These are phyloP conservation scores for Turritis glabra DNA, from an alignment of 345 rosid species.

Conservation along the genomic window DNA sequence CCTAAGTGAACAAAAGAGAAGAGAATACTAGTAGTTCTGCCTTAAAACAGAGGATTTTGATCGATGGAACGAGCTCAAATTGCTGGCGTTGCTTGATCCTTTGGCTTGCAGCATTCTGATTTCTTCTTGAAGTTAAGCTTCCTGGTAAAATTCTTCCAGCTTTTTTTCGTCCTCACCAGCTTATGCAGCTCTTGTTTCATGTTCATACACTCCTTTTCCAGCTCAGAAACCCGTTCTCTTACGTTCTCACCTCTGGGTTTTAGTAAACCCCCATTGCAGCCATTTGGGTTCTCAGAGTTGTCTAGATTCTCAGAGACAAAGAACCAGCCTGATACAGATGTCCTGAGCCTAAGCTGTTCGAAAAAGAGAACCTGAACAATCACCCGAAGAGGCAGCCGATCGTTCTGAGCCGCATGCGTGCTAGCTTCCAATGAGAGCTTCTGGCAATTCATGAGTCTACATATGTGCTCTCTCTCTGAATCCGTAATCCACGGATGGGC, in stretches of 20 bases:
- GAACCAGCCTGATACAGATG: conserved; percentile 75
- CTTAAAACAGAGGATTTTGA: conserved; percentile 6
- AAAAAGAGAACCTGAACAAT: conserved; percentile 79
- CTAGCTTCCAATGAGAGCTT: conserved; percentile 84
- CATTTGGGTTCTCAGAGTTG: conserved; percentile 46
- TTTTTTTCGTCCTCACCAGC: conserved; percentile 51
- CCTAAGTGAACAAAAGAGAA: conserved; percentile 9
- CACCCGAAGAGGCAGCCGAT: conserved; percentile 76
- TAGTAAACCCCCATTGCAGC: conserved; percentile 29
- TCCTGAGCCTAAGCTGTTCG: conserved; percentile 73
- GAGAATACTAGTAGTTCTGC: not conserved
- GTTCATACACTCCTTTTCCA: conserved; percentile 65
- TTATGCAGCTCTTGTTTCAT: conserved; percentile 72
- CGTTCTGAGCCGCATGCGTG: conserved; percentile 87
- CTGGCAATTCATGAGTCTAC: conserved; percentile 82
- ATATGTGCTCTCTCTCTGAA: conserved; percentile 69
- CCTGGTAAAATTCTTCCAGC: conserved; percentile 61
- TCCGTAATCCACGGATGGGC: conserved; percentile 84
- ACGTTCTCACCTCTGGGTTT: conserved; percentile 39
- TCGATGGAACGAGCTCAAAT: conserved; percentile 8
- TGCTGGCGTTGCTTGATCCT: conserved; percentile 43
- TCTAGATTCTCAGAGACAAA: conserved; percentile 66
- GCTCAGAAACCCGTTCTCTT: conserved; percentile 62
- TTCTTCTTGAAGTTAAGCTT: conserved; percentile 55
- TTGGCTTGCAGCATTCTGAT: conserved; percentile 53